Conservation (phyloP, 495 filamentous ascomycete genomes). For the Penicillium parvum region DNA sequence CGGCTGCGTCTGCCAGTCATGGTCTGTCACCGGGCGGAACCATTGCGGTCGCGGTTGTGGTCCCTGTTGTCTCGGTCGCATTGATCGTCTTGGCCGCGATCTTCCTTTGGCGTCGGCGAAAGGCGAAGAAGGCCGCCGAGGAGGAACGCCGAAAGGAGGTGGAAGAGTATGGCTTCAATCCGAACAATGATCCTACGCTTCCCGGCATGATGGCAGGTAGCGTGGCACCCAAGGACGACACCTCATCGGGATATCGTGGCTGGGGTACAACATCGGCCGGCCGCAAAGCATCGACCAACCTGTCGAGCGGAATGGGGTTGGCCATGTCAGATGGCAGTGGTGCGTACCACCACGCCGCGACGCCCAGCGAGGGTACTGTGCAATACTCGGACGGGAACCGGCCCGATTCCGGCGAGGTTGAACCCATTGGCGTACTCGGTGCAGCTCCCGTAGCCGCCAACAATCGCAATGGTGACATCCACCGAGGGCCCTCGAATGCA, state of each 20-base stretch:
- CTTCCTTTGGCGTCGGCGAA: conserved; percentile 82
- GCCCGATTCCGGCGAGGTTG: conserved; percentile 62
- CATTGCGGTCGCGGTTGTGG: conserved; percentile 89
- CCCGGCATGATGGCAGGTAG: conserved; percentile 54
- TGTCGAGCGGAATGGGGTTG: conserved; percentile 70
- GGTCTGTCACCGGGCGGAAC: conserved; percentile 60
- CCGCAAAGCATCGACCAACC: conserved; percentile 80
- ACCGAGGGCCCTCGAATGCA: conserved; percentile 90
- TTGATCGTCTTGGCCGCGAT: conserved; percentile 70
- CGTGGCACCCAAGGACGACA: conserved; percentile 61
- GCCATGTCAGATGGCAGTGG: conserved; percentile 70
- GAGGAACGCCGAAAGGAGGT: conserved; percentile 90
- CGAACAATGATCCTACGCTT: conserved; percentile 83
- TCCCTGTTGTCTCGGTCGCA: conserved; percentile 86
- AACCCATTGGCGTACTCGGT: conserved; percentile 73
- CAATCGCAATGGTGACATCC: conserved; percentile 63
- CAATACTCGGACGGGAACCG: conserved; percentile 61
- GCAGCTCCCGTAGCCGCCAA: conserved; percentile 58
- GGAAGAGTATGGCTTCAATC: conserved; percentile 94
- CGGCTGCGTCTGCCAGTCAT: conserved; percentile 15
- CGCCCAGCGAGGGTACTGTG: conserved; percentile 63
- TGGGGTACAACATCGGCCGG: conserved; percentile 88
- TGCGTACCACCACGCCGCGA: conserved; percentile 55
- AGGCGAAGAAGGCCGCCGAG: conserved; percentile 76
- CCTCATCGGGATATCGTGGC: conserved; percentile 76